These are phyloP conservation scores for Striga asiatica DNA, from an alignment of 257 asterid genomes.

Conservation along the genomic window DNA sequence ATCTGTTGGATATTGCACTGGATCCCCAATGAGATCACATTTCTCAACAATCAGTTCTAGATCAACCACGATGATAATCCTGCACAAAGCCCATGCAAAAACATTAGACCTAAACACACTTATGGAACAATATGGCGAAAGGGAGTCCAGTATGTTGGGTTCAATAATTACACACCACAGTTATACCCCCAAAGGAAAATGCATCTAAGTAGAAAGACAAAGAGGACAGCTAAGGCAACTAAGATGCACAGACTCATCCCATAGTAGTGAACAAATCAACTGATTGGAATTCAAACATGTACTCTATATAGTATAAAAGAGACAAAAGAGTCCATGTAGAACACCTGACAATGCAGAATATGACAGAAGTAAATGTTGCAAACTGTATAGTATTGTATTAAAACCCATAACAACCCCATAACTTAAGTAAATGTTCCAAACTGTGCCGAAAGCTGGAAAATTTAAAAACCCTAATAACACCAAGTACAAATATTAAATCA, in stretches of 20 bases:
- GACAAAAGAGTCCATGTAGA: neutral
- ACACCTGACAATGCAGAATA: neutral
- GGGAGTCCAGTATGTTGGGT: neutral
- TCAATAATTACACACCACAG: neutral
- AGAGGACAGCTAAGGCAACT: neutral
- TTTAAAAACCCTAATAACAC: too few relatives aligned
- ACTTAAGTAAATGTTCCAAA: too few relatives aligned
- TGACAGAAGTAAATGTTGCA: neutral
- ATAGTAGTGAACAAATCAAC: neutral
- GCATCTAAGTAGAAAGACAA: neutral
- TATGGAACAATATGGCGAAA: neutral
- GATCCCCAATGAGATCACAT: slow-evolving; percentile 69
- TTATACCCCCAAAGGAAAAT: neutral
- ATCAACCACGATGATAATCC: slow-evolving; percentile 71
- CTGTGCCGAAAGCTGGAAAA: too few relatives aligned
- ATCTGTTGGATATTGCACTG: slow-evolving; percentile 32
- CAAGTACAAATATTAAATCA: too few relatives aligned
- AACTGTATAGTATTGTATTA: too few relatives aligned
- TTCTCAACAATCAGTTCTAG: slow-evolving; percentile 45
- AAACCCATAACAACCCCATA: too few relatives aligned
- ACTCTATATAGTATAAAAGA: neutral
- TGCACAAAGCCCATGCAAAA: slow-evolving; percentile 28
- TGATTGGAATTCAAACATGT: neutral
- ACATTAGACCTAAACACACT: neutral
- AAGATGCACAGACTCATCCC: neutral